These are phyloP conservation scores for Multifurca ochricompacta DNA, from an alignment of 768 basidiomycete species.

Conservation along the genomic window DNA sequence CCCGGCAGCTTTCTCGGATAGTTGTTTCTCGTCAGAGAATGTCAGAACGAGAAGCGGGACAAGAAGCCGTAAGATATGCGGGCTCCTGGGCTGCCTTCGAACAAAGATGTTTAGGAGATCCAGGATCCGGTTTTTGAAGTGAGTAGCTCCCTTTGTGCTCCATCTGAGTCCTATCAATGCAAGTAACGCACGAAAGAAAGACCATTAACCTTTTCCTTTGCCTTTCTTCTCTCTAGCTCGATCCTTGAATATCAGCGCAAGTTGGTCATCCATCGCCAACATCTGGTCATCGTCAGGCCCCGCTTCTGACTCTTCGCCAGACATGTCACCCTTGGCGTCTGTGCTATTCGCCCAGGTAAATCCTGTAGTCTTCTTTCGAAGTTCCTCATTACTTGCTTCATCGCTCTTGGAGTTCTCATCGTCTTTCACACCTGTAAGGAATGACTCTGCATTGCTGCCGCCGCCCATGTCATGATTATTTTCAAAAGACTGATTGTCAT, in stretches of 20 bases:
- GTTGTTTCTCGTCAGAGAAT: conserved; percentile 72
- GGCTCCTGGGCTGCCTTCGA: conserved; percentile 69
- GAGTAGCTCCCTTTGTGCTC: conserved; percentile 77
- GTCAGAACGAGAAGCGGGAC: conserved; percentile 73
- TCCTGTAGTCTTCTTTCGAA: conserved; percentile 61
- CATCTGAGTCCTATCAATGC: conserved; percentile 32
- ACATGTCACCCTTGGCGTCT: conserved; percentile 47
- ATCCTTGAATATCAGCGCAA: conserved; percentile 80
- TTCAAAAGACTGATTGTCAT: conserved; percentile 27
- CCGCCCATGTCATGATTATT: conserved; percentile 32
- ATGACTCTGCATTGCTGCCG: conserved; percentile 30
- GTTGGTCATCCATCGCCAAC: conserved; percentile 91
- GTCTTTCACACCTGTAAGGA: conserved; percentile 32
- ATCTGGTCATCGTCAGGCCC: conserved; percentile 98
- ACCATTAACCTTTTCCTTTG: conserved; percentile 56
- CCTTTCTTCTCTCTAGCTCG: conserved; percentile 47
- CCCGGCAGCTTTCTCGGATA: conserved; percentile 82
- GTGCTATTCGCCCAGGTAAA: conserved; percentile 53
- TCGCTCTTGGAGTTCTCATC: conserved; percentile 35
- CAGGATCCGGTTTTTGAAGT: conserved; percentile 94
- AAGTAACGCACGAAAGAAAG: neutral
- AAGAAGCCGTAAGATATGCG: conserved; percentile 58
- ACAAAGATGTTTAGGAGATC: conserved; percentile 88
- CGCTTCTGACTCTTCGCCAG: conserved; percentile 50
- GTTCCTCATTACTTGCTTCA: conserved; percentile 49